Conservation (phyloP, 2,329 filamentous ascomycete genomes). For the Pseudogymnoascus pannorum region DNA sequence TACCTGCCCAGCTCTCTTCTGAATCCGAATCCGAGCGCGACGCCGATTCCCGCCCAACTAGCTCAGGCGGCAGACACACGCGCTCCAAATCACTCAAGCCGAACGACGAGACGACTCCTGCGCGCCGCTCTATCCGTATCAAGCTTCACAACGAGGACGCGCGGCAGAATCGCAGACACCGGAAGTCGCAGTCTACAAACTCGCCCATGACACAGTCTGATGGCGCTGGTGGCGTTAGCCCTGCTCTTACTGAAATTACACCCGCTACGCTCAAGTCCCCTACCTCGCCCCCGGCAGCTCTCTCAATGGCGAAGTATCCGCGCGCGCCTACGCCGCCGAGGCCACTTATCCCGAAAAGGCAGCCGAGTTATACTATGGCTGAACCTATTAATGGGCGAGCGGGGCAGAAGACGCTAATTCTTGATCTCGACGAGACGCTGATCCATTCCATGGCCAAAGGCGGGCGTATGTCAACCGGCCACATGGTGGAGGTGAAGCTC, state of each 20-base stretch:
- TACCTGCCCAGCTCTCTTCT: slow-evolving; percentile 57
- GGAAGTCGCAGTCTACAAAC: slow-evolving; percentile 46
- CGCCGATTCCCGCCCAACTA: slow-evolving; percentile 16
- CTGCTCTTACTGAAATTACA: slow-evolving; percentile 47
- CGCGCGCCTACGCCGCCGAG: slow-evolving; percentile 82
- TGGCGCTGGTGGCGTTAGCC: slow-evolving; percentile 30
- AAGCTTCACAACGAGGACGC: slow-evolving; percentile 79
- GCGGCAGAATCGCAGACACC: slow-evolving; percentile 64
- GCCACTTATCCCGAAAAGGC: slow-evolving; percentile 79
- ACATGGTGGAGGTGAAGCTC: slow-evolving; percentile 97
- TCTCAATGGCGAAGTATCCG: slow-evolving; percentile 77
- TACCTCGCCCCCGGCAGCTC: slow-evolving; percentile 65
- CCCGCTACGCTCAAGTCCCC: slow-evolving; percentile 85
- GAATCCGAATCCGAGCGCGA: slow-evolving; percentile 55
- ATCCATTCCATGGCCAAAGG: slow-evolving; percentile 98
- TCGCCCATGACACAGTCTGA: slow-evolving; percentile 37
- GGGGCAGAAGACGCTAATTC: slow-evolving; percentile 84
- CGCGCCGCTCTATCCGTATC: slow-evolving; percentile 78
- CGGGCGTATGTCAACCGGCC: slow-evolving; percentile 87
- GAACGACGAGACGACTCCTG: slow-evolving; percentile 56
- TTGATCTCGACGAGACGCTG: slow-evolving; percentile 93
- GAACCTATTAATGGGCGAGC: slow-evolving; percentile 44
- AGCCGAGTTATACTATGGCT: slow-evolving; percentile 70
- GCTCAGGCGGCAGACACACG: slow-evolving; percentile 40
- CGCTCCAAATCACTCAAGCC: slow-evolving; percentile 47